Evolutionary conservation across 768 basidiomycete genomes (phyloP).

Genomic region (Pholiota microspora): DNA sequence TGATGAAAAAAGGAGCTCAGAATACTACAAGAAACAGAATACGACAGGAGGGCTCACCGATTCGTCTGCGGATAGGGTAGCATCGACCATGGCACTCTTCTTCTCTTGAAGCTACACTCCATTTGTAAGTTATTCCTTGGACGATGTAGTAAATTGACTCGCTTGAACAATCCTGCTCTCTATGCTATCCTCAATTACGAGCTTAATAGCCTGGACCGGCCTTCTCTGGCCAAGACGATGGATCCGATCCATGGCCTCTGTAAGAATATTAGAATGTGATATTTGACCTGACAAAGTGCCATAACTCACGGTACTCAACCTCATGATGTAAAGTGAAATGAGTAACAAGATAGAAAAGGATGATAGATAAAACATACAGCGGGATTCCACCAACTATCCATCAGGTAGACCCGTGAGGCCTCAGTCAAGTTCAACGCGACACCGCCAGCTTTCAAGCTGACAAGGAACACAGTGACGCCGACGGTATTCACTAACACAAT

Average conservation of each 20-base stretch:
- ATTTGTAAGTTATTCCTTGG: neutral
- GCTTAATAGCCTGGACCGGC: conserved; percentile 90
- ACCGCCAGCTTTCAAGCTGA: conserved; percentile 94
- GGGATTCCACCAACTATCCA: conserved; percentile 99
- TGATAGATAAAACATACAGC: conserved; percentile 48
- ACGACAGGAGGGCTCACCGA: conserved; percentile 44
- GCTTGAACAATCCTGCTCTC: conserved; percentile 93
- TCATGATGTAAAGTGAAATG: conserved; percentile 16
- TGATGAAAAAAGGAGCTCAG: no score
- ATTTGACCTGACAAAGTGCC: neutral
- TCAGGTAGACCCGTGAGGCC: conserved; percentile 91
- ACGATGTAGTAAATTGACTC: neutral
- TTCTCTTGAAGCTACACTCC: conserved; percentile 81
- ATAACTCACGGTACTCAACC: conserved; percentile 81
- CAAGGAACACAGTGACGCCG: conserved; percentile 95
- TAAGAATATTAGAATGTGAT: neutral
- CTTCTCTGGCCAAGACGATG: conserved; percentile 94
- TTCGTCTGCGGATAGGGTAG: conserved; percentile 79
- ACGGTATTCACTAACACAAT: conserved; percentile 76
- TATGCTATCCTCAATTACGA: conserved; percentile 95
- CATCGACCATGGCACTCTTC: conserved; percentile 93
- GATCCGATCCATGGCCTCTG: conserved; percentile 97
- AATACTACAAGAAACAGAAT: conserved; percentile 4
- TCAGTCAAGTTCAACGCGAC: conserved; percentile 89
- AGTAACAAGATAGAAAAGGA: neutral